phyloP scores from a whole-genome alignment of 169 alveolate genomes.

The Theileria sp. region DNA sequence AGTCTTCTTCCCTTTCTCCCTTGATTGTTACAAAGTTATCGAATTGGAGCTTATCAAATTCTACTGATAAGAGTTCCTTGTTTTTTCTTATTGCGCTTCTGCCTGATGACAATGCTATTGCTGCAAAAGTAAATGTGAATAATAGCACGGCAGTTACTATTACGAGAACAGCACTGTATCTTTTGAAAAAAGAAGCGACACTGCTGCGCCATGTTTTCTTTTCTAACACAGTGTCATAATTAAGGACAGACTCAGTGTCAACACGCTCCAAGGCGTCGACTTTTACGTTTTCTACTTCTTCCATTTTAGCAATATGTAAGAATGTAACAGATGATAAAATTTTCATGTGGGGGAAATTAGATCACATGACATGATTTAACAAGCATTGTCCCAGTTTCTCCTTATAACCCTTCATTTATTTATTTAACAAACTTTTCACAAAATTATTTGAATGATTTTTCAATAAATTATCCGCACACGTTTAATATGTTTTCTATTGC shows the following conservation, averaged over 20 bases:
- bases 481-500: neutral
- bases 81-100: neutral
- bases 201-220: neutral
- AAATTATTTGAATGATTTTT: neutral
- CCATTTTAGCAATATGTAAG: constrained; percentile 12
- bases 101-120: constrained; percentile 11
- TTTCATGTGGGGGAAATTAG: neutral
- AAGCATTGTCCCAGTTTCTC: neutral
- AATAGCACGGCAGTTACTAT: constrained; percentile 1
- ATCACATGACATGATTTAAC: neutral
- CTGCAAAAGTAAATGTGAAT: constrained; percentile 6
- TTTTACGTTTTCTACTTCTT: neutral
- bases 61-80: neutral
- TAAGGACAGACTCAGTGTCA: constrained; percentile 28
- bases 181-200: neutral
- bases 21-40: constrained; percentile 36
- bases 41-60: constrained; percentile 20
- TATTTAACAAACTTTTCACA: neutral
- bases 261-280: constrained; percentile 27
- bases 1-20: constrained; percentile 47
- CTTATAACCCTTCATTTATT: neutral
- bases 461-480: neutral
- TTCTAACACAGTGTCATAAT: constrained; percentile 11
- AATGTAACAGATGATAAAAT: neutral
- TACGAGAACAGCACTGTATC: constrained; percentile 15